A percentile compares a stretch with the other conserved stretches of the same genome.
phyloP scores from a whole-genome alignment of 1,284 basidiomycete genomes.

The Mycosarcoma maydis region DNA sequence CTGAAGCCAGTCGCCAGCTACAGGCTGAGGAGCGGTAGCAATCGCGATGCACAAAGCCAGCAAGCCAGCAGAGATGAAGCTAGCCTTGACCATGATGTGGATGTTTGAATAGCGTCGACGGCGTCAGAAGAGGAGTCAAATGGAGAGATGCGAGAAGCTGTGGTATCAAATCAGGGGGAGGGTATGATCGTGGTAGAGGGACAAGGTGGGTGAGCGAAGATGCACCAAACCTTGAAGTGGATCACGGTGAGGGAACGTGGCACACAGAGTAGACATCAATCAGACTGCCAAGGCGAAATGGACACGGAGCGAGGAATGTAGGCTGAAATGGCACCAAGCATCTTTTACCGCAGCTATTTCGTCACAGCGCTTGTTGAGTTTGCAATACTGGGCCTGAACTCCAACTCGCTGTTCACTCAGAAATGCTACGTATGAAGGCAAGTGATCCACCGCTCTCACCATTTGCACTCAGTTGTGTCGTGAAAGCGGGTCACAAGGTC shows the following conservation, averaged over 20 bases:
- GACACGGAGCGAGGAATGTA: conserved; percentile 6
- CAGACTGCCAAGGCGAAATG: not conserved
- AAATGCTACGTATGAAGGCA: too few relatives aligned
- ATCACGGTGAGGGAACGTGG: not conserved
- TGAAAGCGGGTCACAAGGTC: not conserved
- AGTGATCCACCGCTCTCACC: too few relatives aligned
- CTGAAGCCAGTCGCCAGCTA: conserved; percentile 53
- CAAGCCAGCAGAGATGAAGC: conserved; percentile 58
- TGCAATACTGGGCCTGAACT: too few relatives aligned
- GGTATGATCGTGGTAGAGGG: not conserved
- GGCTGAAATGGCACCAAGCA: not conserved
- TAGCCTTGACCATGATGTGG: conserved; percentile 52
- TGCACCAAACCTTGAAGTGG: not conserved
- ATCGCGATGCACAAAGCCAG: conserved; percentile 56
- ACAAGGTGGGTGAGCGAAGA: not conserved
- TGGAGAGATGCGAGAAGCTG: too few relatives aligned
- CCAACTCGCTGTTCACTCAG: too few relatives aligned
- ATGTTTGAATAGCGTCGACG: not conserved
- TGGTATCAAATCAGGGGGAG: not conserved
- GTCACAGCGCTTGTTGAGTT: conserved; percentile 4
- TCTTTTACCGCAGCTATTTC: not conserved
- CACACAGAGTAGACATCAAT: not conserved
- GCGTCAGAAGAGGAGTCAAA: too few relatives aligned
- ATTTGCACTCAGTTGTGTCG: too few relatives aligned
- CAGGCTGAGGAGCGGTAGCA: conserved; percentile 47